Base-by-base conservation (phyloP, 148 eudicot species). In the Persicaria maculosa region DNA sequence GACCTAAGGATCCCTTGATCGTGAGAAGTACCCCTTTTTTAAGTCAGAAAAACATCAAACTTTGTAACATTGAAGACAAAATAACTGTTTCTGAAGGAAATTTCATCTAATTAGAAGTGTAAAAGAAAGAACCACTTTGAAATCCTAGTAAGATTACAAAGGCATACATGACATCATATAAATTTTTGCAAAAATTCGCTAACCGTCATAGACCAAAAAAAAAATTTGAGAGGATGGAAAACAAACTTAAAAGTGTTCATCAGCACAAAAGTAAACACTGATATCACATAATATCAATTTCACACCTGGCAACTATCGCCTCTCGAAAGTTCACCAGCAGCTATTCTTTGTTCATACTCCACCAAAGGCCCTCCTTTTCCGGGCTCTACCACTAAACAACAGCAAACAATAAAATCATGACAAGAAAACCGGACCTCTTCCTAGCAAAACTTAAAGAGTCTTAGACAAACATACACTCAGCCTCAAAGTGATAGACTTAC, bases 251-350 rank as follows among this genome's bases (percentile, higher is more conserved):
- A 47, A 14, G 6, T 31, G 43, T 10, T 71, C 54, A 64, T 72
- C 44, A 47, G 44, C 31, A 46, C 69, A 44, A 3, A 31, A 61
- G 64, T 20, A 25, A 31, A 61, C 15, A 61, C 11, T 31, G 44
- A 61, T 40, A 61, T 61, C 68, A 25, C 68, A 9, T 6, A 58
- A 2, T 58, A 0, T 6, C 8, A 9, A 25, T 61, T 31, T 61
- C 77, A 72, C 80, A 90, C 97, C 97, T 95, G 99, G 80, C 88
- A 84, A 65, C 73, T 71, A 85, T 95, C 99, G 75, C 97, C 99
- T 81, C 88, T 96, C 75, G 83, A 73, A 62, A 95, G 94, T 74
- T 95, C 94, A 73, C 99, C 97, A n/a, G 86, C 87, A 40, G 86
- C 86, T 53, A 95, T 85, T 86, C 99, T 88, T 44, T 89, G 87